Evolutionary conservation across 2,329 filamentous ascomycete species (phyloP).

Genomic region (Paraconiothyrium sp.): DNA sequence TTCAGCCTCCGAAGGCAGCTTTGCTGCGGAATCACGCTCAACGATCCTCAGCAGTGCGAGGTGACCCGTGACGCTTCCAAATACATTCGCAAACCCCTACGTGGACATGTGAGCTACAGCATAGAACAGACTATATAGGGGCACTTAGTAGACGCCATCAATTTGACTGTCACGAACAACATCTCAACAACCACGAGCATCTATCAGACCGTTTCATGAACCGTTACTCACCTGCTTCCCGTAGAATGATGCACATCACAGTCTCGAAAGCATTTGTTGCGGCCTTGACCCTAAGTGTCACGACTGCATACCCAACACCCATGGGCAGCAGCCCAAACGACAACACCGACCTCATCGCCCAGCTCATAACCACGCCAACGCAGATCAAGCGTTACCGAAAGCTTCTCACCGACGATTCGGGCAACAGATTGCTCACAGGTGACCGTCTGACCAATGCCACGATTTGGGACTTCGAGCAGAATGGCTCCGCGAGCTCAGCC

Average conservation of each 20-base stretch:
- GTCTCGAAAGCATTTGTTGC: background rate
- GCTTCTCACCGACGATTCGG: conserved; percentile 9
- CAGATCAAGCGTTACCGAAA: conserved; percentile 14
- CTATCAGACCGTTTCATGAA: background rate
- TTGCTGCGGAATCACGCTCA: background rate
- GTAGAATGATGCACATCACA: background rate
- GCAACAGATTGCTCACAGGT: conserved; percentile 6
- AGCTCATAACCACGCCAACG: conserved; percentile 10
- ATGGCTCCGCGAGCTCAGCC: conserved; percentile 30
- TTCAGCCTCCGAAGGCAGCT: background rate
- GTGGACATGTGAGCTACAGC: background rate
- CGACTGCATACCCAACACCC: conserved; percentile 10
- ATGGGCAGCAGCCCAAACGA: conserved; percentile 10
- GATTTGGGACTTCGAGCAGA: conserved; percentile 14
- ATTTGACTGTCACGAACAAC: background rate
- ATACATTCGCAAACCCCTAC: background rate
- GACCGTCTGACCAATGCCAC: conserved; percentile 9
- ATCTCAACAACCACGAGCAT: background rate
- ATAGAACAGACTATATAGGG: background rate
- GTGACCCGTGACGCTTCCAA: background rate
- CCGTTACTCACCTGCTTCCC: background rate
- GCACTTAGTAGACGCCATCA: background rate
- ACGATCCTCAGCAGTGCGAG: background rate
- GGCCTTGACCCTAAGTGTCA: background rate
- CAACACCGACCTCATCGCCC: conserved; percentile 8